These are phyloP conservation scores for Vitis hybrid DNA, from an alignment of 177 flowering plant species.

Conservation along the genomic window DNA sequence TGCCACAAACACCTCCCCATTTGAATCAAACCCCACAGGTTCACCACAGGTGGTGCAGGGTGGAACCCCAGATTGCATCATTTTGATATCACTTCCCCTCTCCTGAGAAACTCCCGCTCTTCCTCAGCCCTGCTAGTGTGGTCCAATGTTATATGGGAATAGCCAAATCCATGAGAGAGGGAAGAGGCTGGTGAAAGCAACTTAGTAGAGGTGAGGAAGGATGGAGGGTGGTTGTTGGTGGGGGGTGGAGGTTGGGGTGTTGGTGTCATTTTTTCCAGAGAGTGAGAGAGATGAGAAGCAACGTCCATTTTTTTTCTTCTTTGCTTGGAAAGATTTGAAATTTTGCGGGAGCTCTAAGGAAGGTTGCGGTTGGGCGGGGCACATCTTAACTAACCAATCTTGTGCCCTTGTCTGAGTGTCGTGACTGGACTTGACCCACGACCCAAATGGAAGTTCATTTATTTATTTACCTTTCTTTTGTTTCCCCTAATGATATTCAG, in stretches of 20 bases:
- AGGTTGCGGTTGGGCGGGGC: constrained; percentile 41
- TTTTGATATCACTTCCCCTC: constrained; percentile 20
- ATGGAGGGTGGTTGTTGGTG: constrained; percentile 33
- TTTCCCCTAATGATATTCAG: no score
- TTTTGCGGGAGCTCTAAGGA: constrained; percentile 60
- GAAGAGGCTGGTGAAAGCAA: constrained; percentile 15
- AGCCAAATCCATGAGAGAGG: constrained; percentile 8
- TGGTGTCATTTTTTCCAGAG: constrained; percentile 36
- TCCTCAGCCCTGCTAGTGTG: constrained; percentile 7
- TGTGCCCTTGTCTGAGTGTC: background rate
- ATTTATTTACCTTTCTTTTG: no score
- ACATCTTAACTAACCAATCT: constrained; percentile 38
- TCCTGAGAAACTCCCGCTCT: background rate
- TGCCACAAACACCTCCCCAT: constrained; percentile 73
- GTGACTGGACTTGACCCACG: background rate
- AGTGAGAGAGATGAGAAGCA: constrained; percentile 55
- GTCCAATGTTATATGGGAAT: constrained; percentile 11
- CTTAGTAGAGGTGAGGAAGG: constrained; percentile 30
- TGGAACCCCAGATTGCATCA: constrained; percentile 83
- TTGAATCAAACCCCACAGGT: constrained; percentile 44
- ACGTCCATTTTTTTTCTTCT: constrained; percentile 21
- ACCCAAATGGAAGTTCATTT: no score
- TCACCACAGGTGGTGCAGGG: constrained; percentile 77
- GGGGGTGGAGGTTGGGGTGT: constrained; percentile 52
- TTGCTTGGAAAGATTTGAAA: constrained; percentile 19